Evolutionary conservation across 2,329 filamentous ascomycete species (phyloP).

Genomic region (Kalaharituber pfeilii): DNA sequence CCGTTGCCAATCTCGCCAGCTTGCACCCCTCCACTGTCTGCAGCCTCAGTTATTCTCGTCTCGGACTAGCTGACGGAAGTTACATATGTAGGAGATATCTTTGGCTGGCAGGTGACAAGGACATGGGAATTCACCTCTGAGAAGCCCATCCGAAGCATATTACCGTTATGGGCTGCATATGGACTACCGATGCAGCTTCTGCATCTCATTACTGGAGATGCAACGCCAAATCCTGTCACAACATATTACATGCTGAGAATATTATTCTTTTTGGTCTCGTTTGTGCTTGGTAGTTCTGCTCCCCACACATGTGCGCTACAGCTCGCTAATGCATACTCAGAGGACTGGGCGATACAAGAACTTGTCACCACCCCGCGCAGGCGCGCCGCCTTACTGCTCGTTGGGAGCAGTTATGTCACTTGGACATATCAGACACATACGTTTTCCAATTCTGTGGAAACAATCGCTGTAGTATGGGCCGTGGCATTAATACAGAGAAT

Average conservation of each 20-base stretch:
- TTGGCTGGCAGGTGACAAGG: slow-evolving; percentile 70
- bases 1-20: neutral
- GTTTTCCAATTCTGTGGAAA: slow-evolving; percentile 95
- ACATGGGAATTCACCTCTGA: slow-evolving; percentile 94
- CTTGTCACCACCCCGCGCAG: slow-evolving; percentile 61
- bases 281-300: slow-evolving; percentile 44
- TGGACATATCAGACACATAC: slow-evolving; percentile 98
- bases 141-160: slow-evolving; percentile 81
- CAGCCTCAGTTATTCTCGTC: neutral
- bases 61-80: neutral
- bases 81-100: slow-evolving; percentile 60
- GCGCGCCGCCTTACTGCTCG: slow-evolving; percentile 58
- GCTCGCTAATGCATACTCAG: slow-evolving; percentile 25
- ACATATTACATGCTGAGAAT: slow-evolving; percentile 80
- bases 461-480: slow-evolving; percentile 80
- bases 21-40: neutral
- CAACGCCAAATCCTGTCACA: slow-evolving; percentile 55
- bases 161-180: slow-evolving; percentile 91
- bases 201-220: slow-evolving; percentile 68
- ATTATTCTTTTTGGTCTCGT: slow-evolving; percentile 87
- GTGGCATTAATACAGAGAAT: slow-evolving; percentile 83
- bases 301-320: neutral
- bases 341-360: slow-evolving; percentile 95
- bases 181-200: slow-evolving; percentile 83
- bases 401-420: slow-evolving; percentile 92